Evolutionary conservation across 768 basidiomycete species (phyloP), one percentile per base, ranked within the genome.

Genomic region (Tricholoma matsutake): DNA sequence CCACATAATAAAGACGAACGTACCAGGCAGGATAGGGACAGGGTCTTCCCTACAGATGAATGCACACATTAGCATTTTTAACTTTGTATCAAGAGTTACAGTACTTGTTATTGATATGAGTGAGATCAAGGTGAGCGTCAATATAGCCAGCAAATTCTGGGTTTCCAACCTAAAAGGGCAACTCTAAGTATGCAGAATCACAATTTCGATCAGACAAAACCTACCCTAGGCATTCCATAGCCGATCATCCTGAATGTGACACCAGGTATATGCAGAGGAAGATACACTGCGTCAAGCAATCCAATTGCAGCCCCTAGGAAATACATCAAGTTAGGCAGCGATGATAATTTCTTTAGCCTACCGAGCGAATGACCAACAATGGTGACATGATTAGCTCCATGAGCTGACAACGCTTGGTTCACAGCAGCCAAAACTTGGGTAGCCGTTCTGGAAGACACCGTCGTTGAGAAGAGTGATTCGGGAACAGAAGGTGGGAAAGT

Each of bases 131-230:
- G 57, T 83, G 71, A 6, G 79, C 73, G 62, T 87, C 85, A 52
- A 87, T 81, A 64, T 84, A 86, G 66, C 86, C 63, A 0, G 86
- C 86, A 63, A 87, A 89, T 1, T 76, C 83, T 67, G 81, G 80
- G 69, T 88, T 87, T 11, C 87, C 85, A 31, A 80, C 79, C 79
- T 80, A 35, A 5, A 47, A 6, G 31, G 34, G 31, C 31, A 13
- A 7, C 47, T 9, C 13, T 57, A 22, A 11, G 11, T 20, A 6
- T 41, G n/a, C 22, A 34, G 41, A 10, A 9, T 39, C 22, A 11
- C 14, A 28, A 5, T 25, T n/a, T 31, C 45, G 63, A 69, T 58
- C 71, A 51, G 4, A 72, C 74, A 43, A 41, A 69, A 64, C 74
- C 34, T 67, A 79, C 80, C 37, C 80, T 70, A 25, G 81, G 79